Conservation (phyloP, 2,329 filamentous ascomycete species). For the Furcasterigmium furcatum region DNA sequence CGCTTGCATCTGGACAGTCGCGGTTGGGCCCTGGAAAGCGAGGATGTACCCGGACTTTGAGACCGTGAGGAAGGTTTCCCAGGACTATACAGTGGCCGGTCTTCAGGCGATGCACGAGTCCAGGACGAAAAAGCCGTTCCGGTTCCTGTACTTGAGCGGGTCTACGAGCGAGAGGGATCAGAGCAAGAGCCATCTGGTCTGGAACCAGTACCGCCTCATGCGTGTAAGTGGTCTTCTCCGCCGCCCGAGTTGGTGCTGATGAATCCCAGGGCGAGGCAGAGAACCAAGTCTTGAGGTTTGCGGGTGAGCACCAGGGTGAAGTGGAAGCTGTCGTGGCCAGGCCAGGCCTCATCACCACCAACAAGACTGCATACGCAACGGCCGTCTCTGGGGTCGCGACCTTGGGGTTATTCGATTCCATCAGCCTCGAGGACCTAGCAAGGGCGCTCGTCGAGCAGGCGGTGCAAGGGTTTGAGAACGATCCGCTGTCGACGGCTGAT, state of each 20-base stretch:
- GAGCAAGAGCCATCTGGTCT: conserved; percentile 32
- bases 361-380: background rate
- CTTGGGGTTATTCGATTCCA: background rate
- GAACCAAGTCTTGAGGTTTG: conserved; percentile 34
- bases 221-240: conserved; percentile 31
- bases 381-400: background rate
- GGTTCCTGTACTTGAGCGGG: conserved; percentile 46
- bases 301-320: conserved; percentile 28
- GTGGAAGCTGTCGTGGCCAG: conserved; percentile 37
- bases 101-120: conserved; percentile 15
- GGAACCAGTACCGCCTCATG: conserved; percentile 39
- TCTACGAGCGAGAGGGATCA: conserved; percentile 38
- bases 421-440: background rate
- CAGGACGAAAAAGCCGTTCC: conserved; percentile 25
- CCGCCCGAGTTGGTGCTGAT: background rate
- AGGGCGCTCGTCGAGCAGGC: background rate
- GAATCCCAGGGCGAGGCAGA: conserved; percentile 24
- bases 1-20: conserved; percentile 37
- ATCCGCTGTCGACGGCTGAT: background rate
- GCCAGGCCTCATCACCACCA: conserved; percentile 35
- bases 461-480: background rate
- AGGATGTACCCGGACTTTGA: conserved; percentile 24
- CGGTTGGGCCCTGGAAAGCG: conserved; percentile 18
- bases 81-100: conserved; percentile 26
- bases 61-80: conserved; percentile 35